These are phyloP conservation scores for Ascochyta lentis DNA, from an alignment of 2,329 filamentous ascomycete genomes.

Conservation along the genomic window DNA sequence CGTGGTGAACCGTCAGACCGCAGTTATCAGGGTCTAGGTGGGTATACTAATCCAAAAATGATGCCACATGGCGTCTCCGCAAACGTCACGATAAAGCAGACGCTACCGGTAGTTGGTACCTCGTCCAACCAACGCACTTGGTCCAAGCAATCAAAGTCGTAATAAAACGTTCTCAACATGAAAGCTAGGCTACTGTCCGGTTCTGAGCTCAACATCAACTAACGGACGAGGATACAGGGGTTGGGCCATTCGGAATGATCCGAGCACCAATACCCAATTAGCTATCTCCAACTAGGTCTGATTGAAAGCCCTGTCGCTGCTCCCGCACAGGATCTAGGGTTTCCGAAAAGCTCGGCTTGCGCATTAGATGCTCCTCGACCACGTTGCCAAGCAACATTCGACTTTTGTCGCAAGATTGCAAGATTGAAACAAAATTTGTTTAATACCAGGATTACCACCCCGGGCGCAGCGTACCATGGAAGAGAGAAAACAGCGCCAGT, in stretches of 20 bases:
- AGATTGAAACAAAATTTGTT: not conserved
- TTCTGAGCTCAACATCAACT: not conserved
- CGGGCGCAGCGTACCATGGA: conserved; percentile 1
- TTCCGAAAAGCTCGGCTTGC: not conserved
- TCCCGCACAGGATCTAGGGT: conserved; percentile 8
- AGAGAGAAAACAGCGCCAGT: not conserved
- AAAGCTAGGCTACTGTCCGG: not conserved
- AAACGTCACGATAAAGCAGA: conserved; percentile 9
- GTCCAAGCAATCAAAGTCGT: conserved; percentile 4
- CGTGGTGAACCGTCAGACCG: conserved; percentile 11
- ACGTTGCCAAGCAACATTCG: not conserved
- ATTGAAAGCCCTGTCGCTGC: conserved; percentile 9
- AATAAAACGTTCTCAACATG: conserved; percentile 5
- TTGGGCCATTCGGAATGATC: conserved; percentile 9
- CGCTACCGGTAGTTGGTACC: conserved; percentile 1
- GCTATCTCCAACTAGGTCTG: not conserved
- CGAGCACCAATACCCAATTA: conserved; percentile 1
- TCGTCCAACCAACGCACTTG: not conserved
- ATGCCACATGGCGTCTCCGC: conserved; percentile 15
- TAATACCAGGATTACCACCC: conserved; percentile 1
- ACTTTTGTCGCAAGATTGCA: not conserved
- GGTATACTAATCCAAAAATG: conserved; percentile 3
- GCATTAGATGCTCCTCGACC: not conserved
- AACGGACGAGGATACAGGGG: conserved; percentile 5
- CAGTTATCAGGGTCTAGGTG: conserved; percentile 5